Conservation (phyloP, 1,284 basidiomycete genomes). For the Phaffia rhodozyma region DNA sequence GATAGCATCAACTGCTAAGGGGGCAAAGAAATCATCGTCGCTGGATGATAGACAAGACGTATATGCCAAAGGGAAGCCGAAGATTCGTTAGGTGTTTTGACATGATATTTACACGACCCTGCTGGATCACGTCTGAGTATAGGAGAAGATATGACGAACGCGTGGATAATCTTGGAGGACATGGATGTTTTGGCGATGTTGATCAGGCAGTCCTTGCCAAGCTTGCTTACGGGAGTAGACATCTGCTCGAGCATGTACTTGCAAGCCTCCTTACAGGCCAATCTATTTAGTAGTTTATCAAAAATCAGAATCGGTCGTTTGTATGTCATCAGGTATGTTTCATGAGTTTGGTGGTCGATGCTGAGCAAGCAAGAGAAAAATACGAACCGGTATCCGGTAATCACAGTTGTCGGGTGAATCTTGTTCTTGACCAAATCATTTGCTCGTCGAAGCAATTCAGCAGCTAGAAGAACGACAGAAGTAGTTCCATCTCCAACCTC, state of each 20-base stretch:
- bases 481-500: conserved; percentile 99
- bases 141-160: conserved; percentile 44
- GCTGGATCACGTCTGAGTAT: not conserved
- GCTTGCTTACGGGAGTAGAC: conserved; percentile 81
- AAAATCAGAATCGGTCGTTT: not conserved
- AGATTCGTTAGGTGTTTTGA: not conserved
- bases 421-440: conserved; percentile 98
- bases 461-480: conserved; percentile 94
- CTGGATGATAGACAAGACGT: conserved; percentile 37
- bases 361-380: not conserved
- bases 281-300: conserved; percentile 28
- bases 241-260: conserved; percentile 98
- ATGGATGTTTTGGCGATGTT: conserved; percentile 98
- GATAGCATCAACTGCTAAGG: conserved; percentile 99
- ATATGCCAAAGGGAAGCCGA: conserved; percentile 8
- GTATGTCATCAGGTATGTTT: not conserved
- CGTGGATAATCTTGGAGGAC: conserved; percentile 97
- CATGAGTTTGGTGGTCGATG: not conserved
- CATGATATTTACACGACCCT: conserved; percentile 10
- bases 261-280: conserved; percentile 94
- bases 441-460: conserved; percentile 85
- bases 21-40: conserved; percentile 95
- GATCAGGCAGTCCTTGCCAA: conserved; percentile 83
- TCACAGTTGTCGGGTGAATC: conserved; percentile 98
- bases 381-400: conserved; percentile 75